Evolutionary conservation across 108 stramenopile species (phyloP), one percentile per base, ranked within the genome.

Genomic region (Pinguiococcus pyrenoidosus): DNA sequence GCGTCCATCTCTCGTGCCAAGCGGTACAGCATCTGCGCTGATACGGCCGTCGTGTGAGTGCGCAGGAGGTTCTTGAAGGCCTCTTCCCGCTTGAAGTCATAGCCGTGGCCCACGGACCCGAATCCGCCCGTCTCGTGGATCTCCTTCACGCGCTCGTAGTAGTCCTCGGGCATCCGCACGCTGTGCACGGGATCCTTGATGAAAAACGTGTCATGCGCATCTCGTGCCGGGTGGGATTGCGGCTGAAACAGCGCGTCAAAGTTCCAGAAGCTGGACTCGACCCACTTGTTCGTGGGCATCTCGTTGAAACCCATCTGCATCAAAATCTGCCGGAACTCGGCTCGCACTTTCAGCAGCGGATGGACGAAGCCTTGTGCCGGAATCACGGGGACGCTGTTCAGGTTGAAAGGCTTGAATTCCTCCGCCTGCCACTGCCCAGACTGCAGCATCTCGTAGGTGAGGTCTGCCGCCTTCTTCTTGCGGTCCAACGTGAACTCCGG

Each of bases 191-290:
- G 94, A 25, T 87, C 83, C 67, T 93, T 91, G 72, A 99, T 89
- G 75, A 99, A 99, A 68, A 99, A 99, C 32, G 98, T 99, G 73
- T 99, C 98, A 64, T 99, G 98, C 20, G 95, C 95, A 71, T 99
- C 98, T 16, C 98, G 71, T 8, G 98, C 98, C 8, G 98, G 98
- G 66, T 99, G 98, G 13, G 79, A 83, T 10, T 99, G 97, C 9
- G 97, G 97, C 62, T 99, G 97, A 59, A 96, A 99, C 49, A 99
- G 83, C 2, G 90, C 76, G 59, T 99, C 97, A 62, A 99, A 99
- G 72, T 99, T 99, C 97, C 97, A 99, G 70, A 99, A 99, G 44
- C 81, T 84, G 26, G 69, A 73, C 63, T 99, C 97, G 33, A 99
- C 93, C 92, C 91, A 99, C 60, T 86, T 87, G 75, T 84, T 87